Conservation (phyloP, 2,329 filamentous ascomycete genomes). For the Beauveria asiatica region DNA sequence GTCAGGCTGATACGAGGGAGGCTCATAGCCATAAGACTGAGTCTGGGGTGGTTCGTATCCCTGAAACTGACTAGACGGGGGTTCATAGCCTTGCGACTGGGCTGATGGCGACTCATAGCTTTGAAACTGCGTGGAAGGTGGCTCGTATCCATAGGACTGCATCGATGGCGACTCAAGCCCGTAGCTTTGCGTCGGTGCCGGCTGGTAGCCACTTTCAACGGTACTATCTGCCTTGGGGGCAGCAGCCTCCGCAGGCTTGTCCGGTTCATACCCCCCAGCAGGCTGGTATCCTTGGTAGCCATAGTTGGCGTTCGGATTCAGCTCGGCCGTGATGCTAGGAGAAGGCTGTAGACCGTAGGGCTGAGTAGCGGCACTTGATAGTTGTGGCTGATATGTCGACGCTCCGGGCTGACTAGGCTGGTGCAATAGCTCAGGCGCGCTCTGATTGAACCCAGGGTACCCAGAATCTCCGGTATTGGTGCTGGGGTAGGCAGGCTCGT, state of each 20-base stretch:
- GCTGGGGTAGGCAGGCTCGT: constrained; percentile 26
- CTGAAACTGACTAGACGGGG: constrained; percentile 13
- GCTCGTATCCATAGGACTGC: constrained; percentile 5
- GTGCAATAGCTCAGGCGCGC: not conserved
- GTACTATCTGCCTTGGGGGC: constrained; percentile 13
- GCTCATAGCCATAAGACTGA: constrained; percentile 50
- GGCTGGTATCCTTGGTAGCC: constrained; percentile 33
- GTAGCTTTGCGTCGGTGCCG: not conserved
- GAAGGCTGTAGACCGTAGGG: constrained; percentile 22
- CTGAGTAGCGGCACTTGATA: constrained; percentile 17
- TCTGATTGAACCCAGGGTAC: constrained; percentile 2
- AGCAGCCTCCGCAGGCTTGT: constrained; percentile 18
- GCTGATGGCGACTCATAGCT: not conserved
- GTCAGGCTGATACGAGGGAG: constrained; percentile 48
- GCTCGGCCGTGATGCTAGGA: constrained; percentile 18
- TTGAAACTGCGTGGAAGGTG: not conserved
- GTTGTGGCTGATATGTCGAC: constrained; percentile 7
- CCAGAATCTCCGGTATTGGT: not conserved
- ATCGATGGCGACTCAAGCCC: constrained; percentile 1
- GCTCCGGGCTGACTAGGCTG: not conserved
- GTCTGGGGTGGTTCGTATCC: constrained; percentile 56
- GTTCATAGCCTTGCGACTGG: not conserved
- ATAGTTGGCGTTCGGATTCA: constrained; percentile 21
- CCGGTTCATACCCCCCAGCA: constrained; percentile 38
- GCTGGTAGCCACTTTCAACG: constrained; percentile 10